A percentile compares a stretch with the other conserved stretches of the same genome.
These are phyloP conservation scores for Russula foetens DNA, from an alignment of 768 basidiomycete species.

Conservation along the genomic window DNA sequence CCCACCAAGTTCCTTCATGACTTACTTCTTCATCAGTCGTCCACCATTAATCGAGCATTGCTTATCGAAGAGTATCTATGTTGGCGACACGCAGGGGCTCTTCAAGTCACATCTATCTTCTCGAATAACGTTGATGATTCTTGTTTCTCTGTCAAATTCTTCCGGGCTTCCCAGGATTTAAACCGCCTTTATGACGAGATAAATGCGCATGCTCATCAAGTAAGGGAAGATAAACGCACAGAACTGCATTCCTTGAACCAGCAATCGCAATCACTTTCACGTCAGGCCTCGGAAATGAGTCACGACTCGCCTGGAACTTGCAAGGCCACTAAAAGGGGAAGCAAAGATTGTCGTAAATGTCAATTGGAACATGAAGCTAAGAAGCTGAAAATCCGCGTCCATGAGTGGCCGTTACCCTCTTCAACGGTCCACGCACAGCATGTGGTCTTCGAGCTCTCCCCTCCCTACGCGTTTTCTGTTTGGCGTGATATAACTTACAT, in stretches of 20 bases:
- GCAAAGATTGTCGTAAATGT: constrained; percentile 1
- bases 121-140: not conserved
- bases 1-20: constrained; percentile 31
- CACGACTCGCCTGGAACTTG: no score
- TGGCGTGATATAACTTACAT: constrained; percentile 8
- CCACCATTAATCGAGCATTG: not conserved
- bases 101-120: not conserved
- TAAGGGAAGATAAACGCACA: not conserved
- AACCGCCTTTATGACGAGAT: not conserved
- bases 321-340: no score
- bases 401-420: constrained; percentile 12
- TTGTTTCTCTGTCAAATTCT: constrained; percentile 8
- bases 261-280: not conserved
- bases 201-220: not conserved
- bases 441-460: constrained; percentile 7
- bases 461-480: constrained; percentile 1
- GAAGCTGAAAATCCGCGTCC: not conserved
- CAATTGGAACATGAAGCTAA: not conserved
- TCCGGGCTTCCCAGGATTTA: not conserved
- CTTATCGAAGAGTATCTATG: constrained; percentile 9
- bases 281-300: not conserved
- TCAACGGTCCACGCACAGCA: not conserved
- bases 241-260: not conserved
- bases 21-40: constrained; percentile 32
- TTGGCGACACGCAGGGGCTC: not conserved